These are phyloP conservation scores for Didymella exigua DNA, from an alignment of 2,329 filamentous ascomycete species.

Conservation along the genomic window DNA sequence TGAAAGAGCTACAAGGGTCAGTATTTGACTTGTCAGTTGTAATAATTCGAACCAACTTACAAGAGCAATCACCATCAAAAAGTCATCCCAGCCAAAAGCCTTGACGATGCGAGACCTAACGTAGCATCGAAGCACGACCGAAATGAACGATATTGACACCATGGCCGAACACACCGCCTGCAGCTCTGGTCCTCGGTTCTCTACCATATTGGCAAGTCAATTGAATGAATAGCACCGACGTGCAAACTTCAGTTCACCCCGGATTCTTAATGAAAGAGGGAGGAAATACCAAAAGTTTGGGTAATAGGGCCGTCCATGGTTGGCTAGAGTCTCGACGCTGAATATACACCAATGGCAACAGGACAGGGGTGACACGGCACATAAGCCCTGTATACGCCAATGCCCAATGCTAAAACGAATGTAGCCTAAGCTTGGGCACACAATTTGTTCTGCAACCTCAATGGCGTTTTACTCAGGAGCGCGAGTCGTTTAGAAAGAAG, in stretches of 20 bases:
- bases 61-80: constrained; percentile 40
- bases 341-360: constrained; percentile 3
- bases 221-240: constrained; percentile 3
- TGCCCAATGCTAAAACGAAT: constrained; percentile 9
- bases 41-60: constrained; percentile 18
- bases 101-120: constrained; percentile 50
- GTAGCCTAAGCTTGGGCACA: constrained; percentile 1
- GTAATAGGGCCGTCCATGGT: background rate
- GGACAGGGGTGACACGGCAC: constrained; percentile 14
- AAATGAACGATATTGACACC: constrained; percentile 48
- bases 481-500: background rate
- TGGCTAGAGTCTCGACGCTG: constrained; percentile 10
- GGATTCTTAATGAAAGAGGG: constrained; percentile 11
- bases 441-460: background rate
- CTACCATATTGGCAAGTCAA: constrained; percentile 28
- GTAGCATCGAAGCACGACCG: constrained; percentile 49
- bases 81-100: constrained; percentile 46
- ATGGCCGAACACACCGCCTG: constrained; percentile 47
- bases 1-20: constrained; percentile 26
- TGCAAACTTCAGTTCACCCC: constrained; percentile 25
- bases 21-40: background rate
- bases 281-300: constrained; percentile 25
- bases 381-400: constrained; percentile 6
- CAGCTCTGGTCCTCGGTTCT: constrained; percentile 41
- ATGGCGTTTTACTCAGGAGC: background rate